These are phyloP conservation scores for Paraleonurus japonicus DNA, from an alignment of 257 asterid species.

Conservation along the genomic window DNA sequence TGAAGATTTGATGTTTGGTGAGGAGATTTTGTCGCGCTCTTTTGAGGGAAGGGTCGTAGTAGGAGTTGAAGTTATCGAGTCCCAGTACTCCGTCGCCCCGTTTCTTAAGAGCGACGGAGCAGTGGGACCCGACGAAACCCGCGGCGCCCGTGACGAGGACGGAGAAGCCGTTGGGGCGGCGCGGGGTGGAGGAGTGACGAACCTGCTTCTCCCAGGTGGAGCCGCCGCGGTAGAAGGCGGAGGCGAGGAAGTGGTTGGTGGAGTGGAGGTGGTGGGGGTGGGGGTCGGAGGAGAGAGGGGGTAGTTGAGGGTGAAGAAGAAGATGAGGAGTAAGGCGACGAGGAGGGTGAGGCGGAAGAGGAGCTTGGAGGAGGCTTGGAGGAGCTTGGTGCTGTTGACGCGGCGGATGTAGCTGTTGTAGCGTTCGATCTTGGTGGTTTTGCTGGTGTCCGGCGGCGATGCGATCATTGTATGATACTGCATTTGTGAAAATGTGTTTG, in stretches of 20 bases:
- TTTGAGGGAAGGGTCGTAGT: slow-evolving; percentile 78
- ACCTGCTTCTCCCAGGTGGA: slow-evolving; percentile 81
- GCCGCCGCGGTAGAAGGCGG: slow-evolving; percentile 70
- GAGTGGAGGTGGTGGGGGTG: slow-evolving; percentile 42
- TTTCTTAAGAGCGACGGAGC: slow-evolving; percentile 68
- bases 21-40: slow-evolving; percentile 61
- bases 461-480: slow-evolving; percentile 42
- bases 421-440: slow-evolving; percentile 63
- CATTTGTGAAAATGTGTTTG: slow-evolving; percentile 8
- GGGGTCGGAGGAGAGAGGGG: slow-evolving; percentile 44
- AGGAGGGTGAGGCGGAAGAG: slow-evolving; percentile 85
- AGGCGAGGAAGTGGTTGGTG: slow-evolving; percentile 55
- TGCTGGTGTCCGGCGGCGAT: slow-evolving; percentile 59
- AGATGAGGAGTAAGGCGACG: slow-evolving; percentile 66
- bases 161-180: slow-evolving; percentile 75
- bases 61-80: slow-evolving; percentile 81
- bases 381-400: slow-evolving; percentile 68
- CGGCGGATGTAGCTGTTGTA: slow-evolving; percentile 79
- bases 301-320: slow-evolving; percentile 74
- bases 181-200: slow-evolving; percentile 84
- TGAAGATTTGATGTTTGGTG: slow-evolving; percentile 43
- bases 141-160: slow-evolving; percentile 90
- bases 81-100: slow-evolving; percentile 96
- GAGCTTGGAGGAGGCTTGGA: slow-evolving; percentile 84
- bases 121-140: slow-evolving; percentile 90